Percentiles rank a stretch among this genome's conserved stretches.
These are phyloP conservation scores for Sporobolomyces pararoseus DNA, from an alignment of 768 basidiomycete species.

Conservation along the genomic window DNA sequence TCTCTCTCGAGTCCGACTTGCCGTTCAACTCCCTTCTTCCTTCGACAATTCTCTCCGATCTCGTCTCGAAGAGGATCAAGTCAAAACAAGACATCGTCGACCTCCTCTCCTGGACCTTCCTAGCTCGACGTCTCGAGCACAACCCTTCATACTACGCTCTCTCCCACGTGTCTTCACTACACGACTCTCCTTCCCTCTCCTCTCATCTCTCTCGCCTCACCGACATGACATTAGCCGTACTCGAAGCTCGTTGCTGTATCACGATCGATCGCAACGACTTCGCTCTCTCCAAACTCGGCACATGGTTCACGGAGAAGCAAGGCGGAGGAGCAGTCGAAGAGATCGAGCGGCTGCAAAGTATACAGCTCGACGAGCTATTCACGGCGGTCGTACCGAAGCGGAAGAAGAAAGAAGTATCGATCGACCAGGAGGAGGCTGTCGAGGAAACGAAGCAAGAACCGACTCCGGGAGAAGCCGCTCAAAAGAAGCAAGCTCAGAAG, in stretches of 20 bases:
- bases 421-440: not conserved
- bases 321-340: constrained; percentile 18
- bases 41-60: constrained; percentile 34
- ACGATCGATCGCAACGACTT: constrained; percentile 22
- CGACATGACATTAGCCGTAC: constrained; percentile 53
- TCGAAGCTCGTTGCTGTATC: constrained; percentile 32
- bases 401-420: constrained; percentile 1
- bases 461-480: constrained; percentile 1
- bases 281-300: constrained; percentile 10
- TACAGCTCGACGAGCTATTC: constrained; percentile 19
- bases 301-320: not conserved
- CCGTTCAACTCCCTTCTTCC: constrained; percentile 51
- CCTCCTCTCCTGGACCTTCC: constrained; percentile 73
- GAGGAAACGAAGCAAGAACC: constrained; percentile 3
- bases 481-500: not conserved
- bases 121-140: constrained; percentile 63
- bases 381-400: constrained; percentile 3
- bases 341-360: constrained; percentile 25
- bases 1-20: constrained; percentile 81
- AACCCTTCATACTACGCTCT: constrained; percentile 76
- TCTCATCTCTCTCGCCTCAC: constrained; percentile 56
- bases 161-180: constrained; percentile 43
- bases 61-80: constrained; percentile 51
- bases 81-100: constrained; percentile 70
- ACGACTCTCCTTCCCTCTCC: constrained; percentile 55